Evolutionary conservation across 108 stramenopile species (phyloP).

Genomic region (Aureococcus anophagefferens): DNA sequence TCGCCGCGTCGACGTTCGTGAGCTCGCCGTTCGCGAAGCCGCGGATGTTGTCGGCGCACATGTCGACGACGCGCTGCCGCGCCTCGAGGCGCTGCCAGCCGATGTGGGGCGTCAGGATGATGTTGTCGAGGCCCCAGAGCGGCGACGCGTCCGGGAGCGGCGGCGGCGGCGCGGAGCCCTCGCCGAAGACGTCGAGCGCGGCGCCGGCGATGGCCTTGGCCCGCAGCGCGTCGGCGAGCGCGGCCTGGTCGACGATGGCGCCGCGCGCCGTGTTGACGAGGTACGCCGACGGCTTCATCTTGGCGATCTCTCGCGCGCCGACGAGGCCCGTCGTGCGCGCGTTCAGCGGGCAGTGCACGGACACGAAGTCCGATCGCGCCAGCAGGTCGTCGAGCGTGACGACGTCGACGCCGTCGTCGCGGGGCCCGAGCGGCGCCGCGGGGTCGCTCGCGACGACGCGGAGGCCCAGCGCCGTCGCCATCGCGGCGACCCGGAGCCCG

Average conservation of each 20-base stretch:
- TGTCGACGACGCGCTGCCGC: conserved; percentile 70
- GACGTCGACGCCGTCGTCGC: not conserved
- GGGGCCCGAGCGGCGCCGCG: too few species aligned
- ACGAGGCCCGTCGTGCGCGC: conserved; percentile 64
- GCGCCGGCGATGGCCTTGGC: conserved; percentile 64
- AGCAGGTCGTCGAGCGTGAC: conserved; percentile 43
- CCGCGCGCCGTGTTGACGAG: conserved; percentile 81
- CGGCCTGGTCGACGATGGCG: conserved; percentile 67
- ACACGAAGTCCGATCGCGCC: conserved; percentile 61
- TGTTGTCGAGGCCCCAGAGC: conserved; percentile 62
- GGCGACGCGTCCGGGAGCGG: conserved; percentile 35
- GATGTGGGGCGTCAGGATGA: conserved; percentile 68
- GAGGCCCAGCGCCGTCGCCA: conserved; percentile 76
- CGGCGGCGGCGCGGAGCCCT: conserved; percentile 53
- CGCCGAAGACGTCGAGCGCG: conserved; percentile 64
- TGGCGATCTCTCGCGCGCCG: conserved; percentile 52
- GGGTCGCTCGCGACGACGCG: conserved; percentile 46
- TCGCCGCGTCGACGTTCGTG: conserved; percentile 24
- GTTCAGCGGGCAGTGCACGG: conserved; percentile 73
- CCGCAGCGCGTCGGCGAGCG: conserved; percentile 59
- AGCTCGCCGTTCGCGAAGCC: conserved; percentile 35
- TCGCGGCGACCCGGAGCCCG: conserved; percentile 66
- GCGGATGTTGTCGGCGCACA: conserved; percentile 67
- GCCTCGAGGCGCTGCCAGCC: conserved; percentile 82
- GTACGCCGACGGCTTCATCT: conserved; percentile 74